A percentile compares a stretch with the other conserved stretches of the same genome.
Conservation (phyloP, 805 yeast species). For the Sugiyamaella qingdaonensis region DNA sequence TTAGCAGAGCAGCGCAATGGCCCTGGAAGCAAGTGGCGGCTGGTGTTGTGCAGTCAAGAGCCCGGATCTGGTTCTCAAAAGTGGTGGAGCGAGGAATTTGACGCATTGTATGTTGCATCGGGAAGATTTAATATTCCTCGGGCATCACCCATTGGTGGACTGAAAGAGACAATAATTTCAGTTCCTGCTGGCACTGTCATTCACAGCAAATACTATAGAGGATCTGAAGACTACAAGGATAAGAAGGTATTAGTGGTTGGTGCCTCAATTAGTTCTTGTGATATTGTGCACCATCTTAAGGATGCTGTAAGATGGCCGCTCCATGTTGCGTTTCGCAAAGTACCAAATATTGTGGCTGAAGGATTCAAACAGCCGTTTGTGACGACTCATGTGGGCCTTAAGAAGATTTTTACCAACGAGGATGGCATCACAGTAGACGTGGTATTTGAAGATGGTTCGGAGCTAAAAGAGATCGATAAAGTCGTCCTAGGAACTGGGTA, state of each 20-base stretch:
- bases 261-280: slow-evolving; percentile 70
- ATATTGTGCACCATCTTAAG: slow-evolving; percentile 50
- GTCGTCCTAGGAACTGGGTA: slow-evolving; percentile 39
- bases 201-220: slow-evolving; percentile 56
- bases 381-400: slow-evolving; percentile 7
- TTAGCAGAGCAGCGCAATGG: slow-evolving; percentile 25
- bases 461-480: slow-evolving; percentile 29
- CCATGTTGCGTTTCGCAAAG: slow-evolving; percentile 9
- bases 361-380: slow-evolving; percentile 18
- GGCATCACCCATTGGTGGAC: slow-evolving; percentile 51
- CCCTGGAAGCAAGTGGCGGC: slow-evolving; percentile 30
- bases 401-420: not conserved
- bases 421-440: slow-evolving; percentile 10
- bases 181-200: slow-evolving; percentile 40
- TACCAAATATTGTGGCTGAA: not conserved
- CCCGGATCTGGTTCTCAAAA: slow-evolving; percentile 15
- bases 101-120: slow-evolving; percentile 56
- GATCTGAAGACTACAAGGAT: slow-evolving; percentile 41
- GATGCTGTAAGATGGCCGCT: slow-evolving; percentile 11
- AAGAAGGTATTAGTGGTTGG: slow-evolving; percentile 60
- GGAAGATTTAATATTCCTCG: slow-evolving; percentile 61
- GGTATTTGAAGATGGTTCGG: slow-evolving; percentile 18
- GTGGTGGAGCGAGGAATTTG: slow-evolving; percentile 40
- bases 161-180: slow-evolving; percentile 35
- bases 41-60: slow-evolving; percentile 21